Base-by-base conservation (phyloP, 2,329 filamentous ascomycete genomes). In the Claviceps arundinis region DNA sequence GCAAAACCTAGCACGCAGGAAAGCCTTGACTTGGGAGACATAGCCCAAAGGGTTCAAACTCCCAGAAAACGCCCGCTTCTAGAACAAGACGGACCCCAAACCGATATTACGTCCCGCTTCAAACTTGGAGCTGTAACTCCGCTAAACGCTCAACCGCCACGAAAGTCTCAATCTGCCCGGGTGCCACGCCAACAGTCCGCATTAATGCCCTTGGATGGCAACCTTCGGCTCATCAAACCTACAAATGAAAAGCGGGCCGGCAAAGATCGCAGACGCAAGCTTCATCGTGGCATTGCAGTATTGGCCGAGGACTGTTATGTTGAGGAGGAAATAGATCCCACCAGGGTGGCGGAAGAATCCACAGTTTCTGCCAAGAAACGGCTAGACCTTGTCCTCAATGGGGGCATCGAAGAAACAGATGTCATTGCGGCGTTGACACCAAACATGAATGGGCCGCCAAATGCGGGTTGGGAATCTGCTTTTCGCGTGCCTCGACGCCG, bases 1-100 rank as follows among this genome's bases (percentile, higher is more conserved):
- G 54, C 52, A 45, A 54, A 55, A 7, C 54, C 72, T 54, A 58
- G 65, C 19, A 68, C 72, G 0, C 69, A 76, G 42, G 80, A 81
- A 50, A 84, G 79, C 51, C 70, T 84, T 49, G 81, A 85, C 59
- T 68, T 85, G 1, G 68, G 64, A 14, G 63, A 67, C 16, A 63
- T 65, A 41, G 61, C 55, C 8, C 62, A 64, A 37, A 60, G 51
- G 41, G 58, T 69, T n/a, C 56, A 59, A 24, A 70, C 68, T 0
- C 68, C 68, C 2, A 61, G 67, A 45, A 70, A 70, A 52, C 64
- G 62, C 9, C 65, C 61, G 19, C 56, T 59, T 5, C 37, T 60
- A 13, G 60, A 64, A 38, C 54, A 56, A 22, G 50, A 50, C 3
- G 56, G 52, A n/a, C 46, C 48, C 5, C 45, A 53, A 38, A 51